Conservation (phyloP, 2,329 filamentous ascomycete species). For the Colletotrichum sp. region DNA sequence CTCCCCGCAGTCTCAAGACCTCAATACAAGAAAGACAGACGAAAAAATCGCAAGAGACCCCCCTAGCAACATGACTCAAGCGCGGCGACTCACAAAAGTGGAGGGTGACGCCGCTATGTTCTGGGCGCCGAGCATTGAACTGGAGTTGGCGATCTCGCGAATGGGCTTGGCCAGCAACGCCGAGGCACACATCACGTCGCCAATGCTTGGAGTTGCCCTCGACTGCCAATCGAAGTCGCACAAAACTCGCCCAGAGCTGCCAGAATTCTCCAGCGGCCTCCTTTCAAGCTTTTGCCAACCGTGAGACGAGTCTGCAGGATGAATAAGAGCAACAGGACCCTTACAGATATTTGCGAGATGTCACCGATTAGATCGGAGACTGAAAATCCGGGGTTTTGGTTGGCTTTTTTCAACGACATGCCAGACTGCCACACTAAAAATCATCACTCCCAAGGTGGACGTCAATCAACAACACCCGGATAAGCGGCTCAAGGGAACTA, state of each 20-base stretch:
- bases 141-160: constrained; percentile 15
- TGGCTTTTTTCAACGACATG: not conserved
- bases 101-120: constrained; percentile 4
- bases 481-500: not conserved
- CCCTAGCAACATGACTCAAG: constrained; percentile 1
- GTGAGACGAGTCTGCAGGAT: constrained; percentile 6
- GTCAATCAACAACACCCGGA: not conserved
- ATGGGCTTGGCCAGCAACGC: constrained; percentile 14
- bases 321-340: constrained; percentile 1
- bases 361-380: not conserved
- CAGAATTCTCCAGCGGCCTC: not conserved
- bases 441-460: not conserved
- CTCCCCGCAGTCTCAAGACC: not conserved
- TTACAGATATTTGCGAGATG: not conserved
- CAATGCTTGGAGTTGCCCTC: constrained; percentile 15
- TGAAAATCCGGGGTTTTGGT: not conserved
- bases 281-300: constrained; percentile 21
- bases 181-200: constrained; percentile 5
- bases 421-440: not conserved
- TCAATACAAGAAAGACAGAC: not conserved
- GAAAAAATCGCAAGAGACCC: not conserved
- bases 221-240: constrained; percentile 2
- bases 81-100: constrained; percentile 5
- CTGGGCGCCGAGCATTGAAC: constrained; percentile 19
- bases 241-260: not conserved